Percentiles rank a stretch among this genome's conserved stretches.
These are phyloP conservation scores for Petunia hybrid DNA, from an alignment of 305 asterid species.

Conservation along the genomic window DNA sequence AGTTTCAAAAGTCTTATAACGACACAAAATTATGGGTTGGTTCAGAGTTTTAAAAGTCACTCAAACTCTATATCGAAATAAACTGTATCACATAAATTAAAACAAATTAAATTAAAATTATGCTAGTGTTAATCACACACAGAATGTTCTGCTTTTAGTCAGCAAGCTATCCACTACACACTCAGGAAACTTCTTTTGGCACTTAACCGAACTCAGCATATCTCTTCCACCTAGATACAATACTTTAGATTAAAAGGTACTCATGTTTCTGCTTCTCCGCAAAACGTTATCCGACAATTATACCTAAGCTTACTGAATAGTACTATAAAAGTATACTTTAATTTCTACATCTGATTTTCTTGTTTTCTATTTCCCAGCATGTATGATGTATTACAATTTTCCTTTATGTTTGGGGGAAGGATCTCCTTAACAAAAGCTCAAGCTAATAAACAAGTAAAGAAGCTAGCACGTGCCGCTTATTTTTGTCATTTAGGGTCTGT, in stretches of 20 bases:
- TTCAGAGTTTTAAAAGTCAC: no score
- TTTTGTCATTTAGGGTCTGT: no score
- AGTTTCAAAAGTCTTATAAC: no score
- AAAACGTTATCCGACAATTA: not conserved
- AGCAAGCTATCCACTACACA: conserved; percentile 9
- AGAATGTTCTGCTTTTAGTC: not conserved
- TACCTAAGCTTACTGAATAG: not conserved
- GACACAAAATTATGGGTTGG: no score
- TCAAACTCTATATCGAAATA: no score
- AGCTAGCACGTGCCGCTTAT: no score
- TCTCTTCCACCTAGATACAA: not conserved
- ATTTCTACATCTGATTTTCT: not conserved
- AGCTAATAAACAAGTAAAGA: not conserved
- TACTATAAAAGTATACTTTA: not conserved
- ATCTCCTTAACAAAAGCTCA: not conserved
- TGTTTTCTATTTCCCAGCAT: not conserved
- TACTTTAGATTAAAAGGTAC: not conserved
- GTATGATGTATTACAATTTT: no score
- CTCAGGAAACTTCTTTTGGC: not conserved
- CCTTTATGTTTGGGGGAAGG: no score
- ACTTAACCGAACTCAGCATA: conserved; percentile 13
- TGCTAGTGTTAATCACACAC: no score
- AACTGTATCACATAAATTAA: no score
- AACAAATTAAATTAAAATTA: no score
- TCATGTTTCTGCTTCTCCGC: not conserved